Evolutionary conservation across 345 rosid genomes (phyloP).

Genomic region (Erucastrum elatum): DNA sequence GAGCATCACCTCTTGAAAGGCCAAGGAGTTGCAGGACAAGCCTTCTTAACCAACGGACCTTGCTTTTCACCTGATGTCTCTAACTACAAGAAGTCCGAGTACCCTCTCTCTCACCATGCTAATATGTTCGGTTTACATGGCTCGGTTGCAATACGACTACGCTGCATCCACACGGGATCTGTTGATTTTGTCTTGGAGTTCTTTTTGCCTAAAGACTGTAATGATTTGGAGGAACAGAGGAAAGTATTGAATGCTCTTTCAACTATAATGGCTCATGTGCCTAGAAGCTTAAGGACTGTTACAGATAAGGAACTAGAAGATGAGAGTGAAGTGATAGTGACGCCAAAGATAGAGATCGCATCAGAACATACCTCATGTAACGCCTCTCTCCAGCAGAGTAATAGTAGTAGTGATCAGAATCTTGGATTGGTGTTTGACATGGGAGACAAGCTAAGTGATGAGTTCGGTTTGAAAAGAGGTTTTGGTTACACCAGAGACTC

Average conservation of each 20-base stretch:
- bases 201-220: conserved; percentile 77
- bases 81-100: conserved; percentile 55
- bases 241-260: conserved; percentile 71
- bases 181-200: conserved; percentile 88
- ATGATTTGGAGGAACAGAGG: conserved; percentile 60
- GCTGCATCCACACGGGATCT: conserved; percentile 63
- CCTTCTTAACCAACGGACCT: conserved; percentile 87
- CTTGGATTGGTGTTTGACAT: conserved; percentile 29
- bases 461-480: conserved; percentile 39
- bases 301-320: conserved; percentile 70
- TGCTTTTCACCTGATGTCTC: conserved; percentile 83
- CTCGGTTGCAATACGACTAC: conserved; percentile 80
- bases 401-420: conserved; percentile 32
- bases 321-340: conserved; percentile 50
- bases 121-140: conserved; percentile 72
- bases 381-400: too few species aligned
- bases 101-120: conserved; percentile 95
- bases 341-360: conserved; percentile 33
- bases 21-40: conserved; percentile 83
- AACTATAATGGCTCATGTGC: conserved; percentile 61
- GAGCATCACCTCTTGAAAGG: conserved; percentile 93
- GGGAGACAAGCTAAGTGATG: conserved; percentile 41
- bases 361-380: conserved; percentile 19
- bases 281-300: conserved; percentile 68
- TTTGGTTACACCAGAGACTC: conserved; percentile 49